A percentile compares a stretch with the other conserved stretches of the same genome.
Evolutionary conservation across 1,284 basidiomycete species (phyloP).

Genomic region (Pseudozyma sp.): DNA sequence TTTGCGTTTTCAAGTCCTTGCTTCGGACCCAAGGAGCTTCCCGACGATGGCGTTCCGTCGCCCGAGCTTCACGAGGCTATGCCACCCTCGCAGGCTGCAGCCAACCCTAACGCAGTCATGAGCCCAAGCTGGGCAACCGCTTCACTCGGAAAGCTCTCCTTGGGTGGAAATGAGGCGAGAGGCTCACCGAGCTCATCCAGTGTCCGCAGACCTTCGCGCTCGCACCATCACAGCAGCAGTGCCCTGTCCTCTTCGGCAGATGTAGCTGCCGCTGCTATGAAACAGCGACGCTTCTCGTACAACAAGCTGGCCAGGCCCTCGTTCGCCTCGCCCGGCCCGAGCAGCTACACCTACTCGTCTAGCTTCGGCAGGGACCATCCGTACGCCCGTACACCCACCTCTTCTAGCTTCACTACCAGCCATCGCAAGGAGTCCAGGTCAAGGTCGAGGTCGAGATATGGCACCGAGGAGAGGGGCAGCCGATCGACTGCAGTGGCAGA

Average conservation of each 20-base stretch:
- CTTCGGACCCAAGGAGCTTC: conserved; percentile 56
- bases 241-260: conserved; percentile 47
- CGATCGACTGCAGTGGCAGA: conserved; percentile 32
- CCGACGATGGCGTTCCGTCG: conserved; percentile 41
- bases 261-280: conserved; percentile 47
- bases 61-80: conserved; percentile 45
- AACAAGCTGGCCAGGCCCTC: conserved; percentile 41
- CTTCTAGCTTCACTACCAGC: conserved; percentile 26
- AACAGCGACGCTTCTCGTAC: conserved; percentile 52
- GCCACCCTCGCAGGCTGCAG: conserved; percentile 29
- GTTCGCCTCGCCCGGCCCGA: conserved; percentile 37
- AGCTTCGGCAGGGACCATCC: conserved; percentile 50
- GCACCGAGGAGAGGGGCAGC: conserved; percentile 14
- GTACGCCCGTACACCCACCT: conserved; percentile 52
- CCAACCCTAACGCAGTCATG: conserved; percentile 40
- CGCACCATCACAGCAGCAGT: conserved; percentile 33
- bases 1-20: conserved; percentile 63
- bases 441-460: conserved; percentile 32
- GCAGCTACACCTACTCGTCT: conserved; percentile 50
- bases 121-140: conserved; percentile 57
- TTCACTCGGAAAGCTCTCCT: conserved; percentile 51
- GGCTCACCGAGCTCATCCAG: conserved; percentile 28
- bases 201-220: conserved; percentile 33
- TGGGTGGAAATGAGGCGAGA: conserved; percentile 46
- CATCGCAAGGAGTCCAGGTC: conserved; percentile 40